phyloP scores from a whole-genome alignment of 345 rosid species.

The Citrus trifoliata region DNA sequence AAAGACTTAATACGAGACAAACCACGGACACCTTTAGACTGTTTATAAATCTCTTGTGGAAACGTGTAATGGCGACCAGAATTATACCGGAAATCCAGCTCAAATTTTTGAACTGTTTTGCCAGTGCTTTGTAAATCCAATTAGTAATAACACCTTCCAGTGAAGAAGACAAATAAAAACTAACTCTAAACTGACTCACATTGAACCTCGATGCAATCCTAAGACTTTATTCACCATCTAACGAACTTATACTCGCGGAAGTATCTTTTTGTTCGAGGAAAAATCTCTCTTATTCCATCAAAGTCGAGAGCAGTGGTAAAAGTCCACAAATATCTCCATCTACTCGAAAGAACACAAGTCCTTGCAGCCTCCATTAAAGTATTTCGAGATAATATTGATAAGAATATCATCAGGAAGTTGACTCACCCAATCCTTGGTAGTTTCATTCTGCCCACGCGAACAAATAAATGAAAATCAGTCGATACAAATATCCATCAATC shows the following conservation, averaged over 20 bases:
- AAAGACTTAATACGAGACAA: not conserved
- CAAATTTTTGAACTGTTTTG: not conserved
- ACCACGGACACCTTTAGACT: not conserved
- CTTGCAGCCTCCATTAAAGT: not conserved
- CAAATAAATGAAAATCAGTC: no score
- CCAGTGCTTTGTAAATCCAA: not conserved
- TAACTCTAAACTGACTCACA: not conserved
- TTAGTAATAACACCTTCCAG: not conserved
- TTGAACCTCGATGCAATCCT: not conserved
- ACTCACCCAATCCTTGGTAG: not conserved
- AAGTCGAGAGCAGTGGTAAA: not conserved
- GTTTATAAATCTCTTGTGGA: not conserved
- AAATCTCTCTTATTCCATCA: not conserved
- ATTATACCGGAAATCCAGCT: not conserved
- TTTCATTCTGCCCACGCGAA: not conserved
- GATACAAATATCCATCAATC: no score
- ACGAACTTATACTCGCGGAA: not conserved
- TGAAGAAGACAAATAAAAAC: not conserved
- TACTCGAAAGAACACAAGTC: not conserved
- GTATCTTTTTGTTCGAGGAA: no score
- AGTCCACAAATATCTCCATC: constrained; percentile 14
- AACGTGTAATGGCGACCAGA: not conserved
- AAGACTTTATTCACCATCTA: not conserved
- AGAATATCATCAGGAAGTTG: not conserved
- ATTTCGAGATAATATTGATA: not conserved